Evolutionary conservation across 2,329 filamentous ascomycete species (phyloP).

Genomic region (Teratosphaeria gauchensis): DNA sequence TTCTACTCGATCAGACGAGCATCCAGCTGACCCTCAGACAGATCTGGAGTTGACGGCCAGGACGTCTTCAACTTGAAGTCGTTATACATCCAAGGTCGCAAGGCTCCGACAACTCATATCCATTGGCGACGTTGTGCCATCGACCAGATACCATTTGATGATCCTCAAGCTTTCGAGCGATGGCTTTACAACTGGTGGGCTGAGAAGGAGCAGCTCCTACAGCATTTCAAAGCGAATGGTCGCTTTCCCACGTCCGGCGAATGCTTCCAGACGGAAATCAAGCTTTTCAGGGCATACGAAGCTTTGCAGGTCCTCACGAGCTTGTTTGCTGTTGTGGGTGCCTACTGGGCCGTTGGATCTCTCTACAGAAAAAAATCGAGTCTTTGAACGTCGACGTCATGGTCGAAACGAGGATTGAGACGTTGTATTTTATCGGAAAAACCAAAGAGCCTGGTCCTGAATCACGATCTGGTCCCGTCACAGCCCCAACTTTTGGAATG

Average conservation of each 20-base stretch:
- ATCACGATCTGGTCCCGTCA: too few relatives aligned
- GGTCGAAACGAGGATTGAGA: too few relatives aligned
- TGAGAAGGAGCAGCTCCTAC: slow-evolving; percentile 48
- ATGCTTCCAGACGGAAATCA: background rate
- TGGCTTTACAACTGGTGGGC: slow-evolving; percentile 79
- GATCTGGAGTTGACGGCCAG: slow-evolving; percentile 59
- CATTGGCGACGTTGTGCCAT: slow-evolving; percentile 80
- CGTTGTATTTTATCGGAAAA: too few relatives aligned
- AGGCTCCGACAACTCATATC: slow-evolving; percentile 86
- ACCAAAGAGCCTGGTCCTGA: too few relatives aligned
- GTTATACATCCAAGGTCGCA: slow-evolving; percentile 74
- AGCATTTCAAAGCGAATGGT: background rate
- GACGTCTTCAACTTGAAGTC: slow-evolving; percentile 73
- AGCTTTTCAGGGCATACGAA: background rate
- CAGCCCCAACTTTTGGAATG: too few relatives aligned
- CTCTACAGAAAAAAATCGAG: background rate
- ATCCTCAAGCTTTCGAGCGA: slow-evolving; percentile 58
- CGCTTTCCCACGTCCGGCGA: background rate
- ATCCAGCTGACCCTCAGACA: slow-evolving; percentile 14
- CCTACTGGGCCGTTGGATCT: background rate
- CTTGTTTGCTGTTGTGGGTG: background rate
- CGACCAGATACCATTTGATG: slow-evolving; percentile 68
- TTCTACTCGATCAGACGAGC: background rate
- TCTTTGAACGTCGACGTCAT: background rate
- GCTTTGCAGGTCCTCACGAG: background rate